These are phyloP conservation scores for Amanita rimosa DNA, from an alignment of 768 basidiomycete species.

Conservation along the genomic window DNA sequence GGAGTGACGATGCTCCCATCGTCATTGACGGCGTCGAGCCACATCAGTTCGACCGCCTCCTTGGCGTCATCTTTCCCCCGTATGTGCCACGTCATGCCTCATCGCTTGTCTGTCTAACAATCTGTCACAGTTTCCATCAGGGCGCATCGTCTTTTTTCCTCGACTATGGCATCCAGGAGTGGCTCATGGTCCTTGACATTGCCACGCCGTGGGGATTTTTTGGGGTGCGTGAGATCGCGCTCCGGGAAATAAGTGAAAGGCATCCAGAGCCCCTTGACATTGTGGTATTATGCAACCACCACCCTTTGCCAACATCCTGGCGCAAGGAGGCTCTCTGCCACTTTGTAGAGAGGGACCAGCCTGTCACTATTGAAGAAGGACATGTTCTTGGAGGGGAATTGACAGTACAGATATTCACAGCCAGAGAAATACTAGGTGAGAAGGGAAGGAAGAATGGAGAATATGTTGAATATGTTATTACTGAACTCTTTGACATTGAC, in stretches of 20 bases:
- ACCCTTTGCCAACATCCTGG: not conserved
- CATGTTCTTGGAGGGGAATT: slow-evolving; percentile 17
- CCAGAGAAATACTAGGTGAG: slow-evolving; percentile 15
- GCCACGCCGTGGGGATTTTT: not conserved
- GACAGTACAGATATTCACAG: slow-evolving; percentile 11
- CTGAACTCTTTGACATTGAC: slow-evolving; percentile 11
- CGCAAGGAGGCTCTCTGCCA: not conserved
- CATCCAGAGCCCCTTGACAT: slow-evolving; percentile 5
- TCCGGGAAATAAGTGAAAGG: not conserved
- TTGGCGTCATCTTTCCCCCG: slow-evolving; percentile 8
- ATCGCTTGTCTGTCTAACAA: not conserved
- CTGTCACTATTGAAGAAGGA: slow-evolving; percentile 14
- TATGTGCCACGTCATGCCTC: not conserved
- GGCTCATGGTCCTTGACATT: slow-evolving; percentile 1
- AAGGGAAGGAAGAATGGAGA: slow-evolving; percentile 14
- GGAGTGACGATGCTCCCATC: slow-evolving; percentile 3
- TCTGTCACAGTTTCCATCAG: slow-evolving; percentile 19
- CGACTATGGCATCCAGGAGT: slow-evolving; percentile 2
- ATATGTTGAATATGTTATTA: slow-evolving; percentile 13
- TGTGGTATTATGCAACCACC: slow-evolving; percentile 10
- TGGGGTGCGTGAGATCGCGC: not conserved
- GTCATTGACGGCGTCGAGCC: slow-evolving; percentile 6
- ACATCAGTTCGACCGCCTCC: slow-evolving; percentile 6
- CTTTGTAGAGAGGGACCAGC: not conserved
- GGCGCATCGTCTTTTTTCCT: slow-evolving; percentile 17